A percentile compares a stretch with the other conserved stretches of the same genome.
Evolutionary conservation across 345 rosid species (phyloP).

Genomic region (Heritiera littoralis): DNA sequence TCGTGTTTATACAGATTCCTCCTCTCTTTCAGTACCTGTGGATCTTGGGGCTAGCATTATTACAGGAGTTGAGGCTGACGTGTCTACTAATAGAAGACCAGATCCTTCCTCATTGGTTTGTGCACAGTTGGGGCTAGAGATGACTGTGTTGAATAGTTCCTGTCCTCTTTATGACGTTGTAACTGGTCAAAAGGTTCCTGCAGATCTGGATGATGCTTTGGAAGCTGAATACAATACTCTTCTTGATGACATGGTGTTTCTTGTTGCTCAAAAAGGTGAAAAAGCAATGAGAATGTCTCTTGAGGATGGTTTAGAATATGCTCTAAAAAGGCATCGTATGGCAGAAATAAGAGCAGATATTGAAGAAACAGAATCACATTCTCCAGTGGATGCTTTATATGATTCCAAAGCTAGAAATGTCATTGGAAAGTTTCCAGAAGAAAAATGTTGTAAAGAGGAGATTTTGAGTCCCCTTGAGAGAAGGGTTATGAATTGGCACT

Average conservation of each 20-base stretch:
- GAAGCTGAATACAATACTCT: conserved; percentile 95
- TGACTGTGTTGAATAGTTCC: conserved; percentile 91
- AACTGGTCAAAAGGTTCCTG: conserved; percentile 91
- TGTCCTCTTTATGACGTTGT: conserved; percentile 96
- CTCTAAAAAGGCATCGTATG: conserved; percentile 76
- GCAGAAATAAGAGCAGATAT: conserved; percentile 48
- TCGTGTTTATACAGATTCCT: conserved; percentile 88
- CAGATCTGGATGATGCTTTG: conserved; percentile 85
- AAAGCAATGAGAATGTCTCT: conserved; percentile 87
- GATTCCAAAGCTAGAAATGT: conserved; percentile 37
- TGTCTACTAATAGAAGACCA: conserved; percentile 96
- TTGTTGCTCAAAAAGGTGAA: conserved; percentile 91
- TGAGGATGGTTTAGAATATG: conserved; percentile 96
- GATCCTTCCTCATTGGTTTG: conserved; percentile 96
- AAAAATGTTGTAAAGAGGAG: conserved; percentile 48
- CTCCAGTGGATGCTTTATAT: conserved; percentile 37
- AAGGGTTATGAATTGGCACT: conserved; percentile 99
- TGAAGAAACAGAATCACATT: conserved; percentile 45
- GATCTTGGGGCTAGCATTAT: conserved; percentile 99
- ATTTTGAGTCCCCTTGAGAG: conserved; percentile 89
- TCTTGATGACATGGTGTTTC: conserved; percentile 87
- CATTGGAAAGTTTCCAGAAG: conserved; percentile 38
- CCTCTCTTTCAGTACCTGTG: conserved; percentile 99
- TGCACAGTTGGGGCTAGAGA: conserved; percentile 90
- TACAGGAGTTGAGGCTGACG: conserved; percentile 98